A percentile compares a stretch with the other conserved stretches of the same genome.
phyloP scores from a whole-genome alignment of 306 rosid genomes.

The Begonia fuchsioides region DNA sequence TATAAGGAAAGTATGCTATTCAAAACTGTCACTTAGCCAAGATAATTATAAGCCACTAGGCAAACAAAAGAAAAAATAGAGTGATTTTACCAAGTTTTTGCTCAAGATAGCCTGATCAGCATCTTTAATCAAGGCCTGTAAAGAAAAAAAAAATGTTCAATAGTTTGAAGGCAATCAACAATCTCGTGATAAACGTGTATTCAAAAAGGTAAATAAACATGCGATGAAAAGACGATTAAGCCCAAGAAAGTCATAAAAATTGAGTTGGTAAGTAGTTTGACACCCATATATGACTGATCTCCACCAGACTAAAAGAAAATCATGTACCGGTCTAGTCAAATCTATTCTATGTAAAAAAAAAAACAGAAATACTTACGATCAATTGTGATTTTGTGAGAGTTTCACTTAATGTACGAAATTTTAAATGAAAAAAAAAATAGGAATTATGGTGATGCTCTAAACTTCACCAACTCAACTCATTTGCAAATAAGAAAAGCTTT shows the following conservation, averaged over 20 bases:
- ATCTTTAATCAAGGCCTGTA: slow-evolving; percentile 61
- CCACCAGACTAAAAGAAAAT: not conserved
- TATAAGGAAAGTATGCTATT: no score
- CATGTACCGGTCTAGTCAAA: not conserved
- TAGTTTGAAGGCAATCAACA: no score
- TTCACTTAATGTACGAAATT: not conserved
- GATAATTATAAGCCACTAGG: not conserved
- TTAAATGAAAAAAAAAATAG: no score
- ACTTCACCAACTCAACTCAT: no score
- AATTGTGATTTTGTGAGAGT: not conserved
- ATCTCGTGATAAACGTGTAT: no score
- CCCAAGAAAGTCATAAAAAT: no score
- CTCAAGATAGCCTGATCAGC: slow-evolving; percentile 82
- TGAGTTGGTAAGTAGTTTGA: not conserved
- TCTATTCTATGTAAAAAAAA: not conserved
- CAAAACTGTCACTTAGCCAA: no score
- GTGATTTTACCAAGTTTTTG: slow-evolving; percentile 76
- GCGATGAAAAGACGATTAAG: no score
- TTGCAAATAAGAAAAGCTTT: no score
- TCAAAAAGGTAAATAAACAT: no score
- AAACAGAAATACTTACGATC: not conserved
- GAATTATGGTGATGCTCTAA: no score
- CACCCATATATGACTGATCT: not conserved
- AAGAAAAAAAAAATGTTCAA: no score
- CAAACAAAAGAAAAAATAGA: slow-evolving; percentile 2